Conservation (phyloP, 495 filamentous ascomycete species). For the Xylaria grammica region DNA sequence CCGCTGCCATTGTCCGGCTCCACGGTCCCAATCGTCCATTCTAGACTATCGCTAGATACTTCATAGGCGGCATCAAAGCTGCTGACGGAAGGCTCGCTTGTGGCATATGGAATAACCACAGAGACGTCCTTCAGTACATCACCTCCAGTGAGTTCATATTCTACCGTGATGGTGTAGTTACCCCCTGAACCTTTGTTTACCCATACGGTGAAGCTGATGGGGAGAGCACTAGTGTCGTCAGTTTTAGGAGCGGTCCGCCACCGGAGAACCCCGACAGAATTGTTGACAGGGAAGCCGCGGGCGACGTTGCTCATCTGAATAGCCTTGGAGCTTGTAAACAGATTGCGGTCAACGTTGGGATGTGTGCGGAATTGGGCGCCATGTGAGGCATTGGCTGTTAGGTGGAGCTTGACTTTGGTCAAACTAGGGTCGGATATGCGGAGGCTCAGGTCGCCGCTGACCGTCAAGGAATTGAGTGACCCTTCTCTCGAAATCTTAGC, state of each 20-base stretch:
- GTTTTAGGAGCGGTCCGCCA: constrained; percentile 80
- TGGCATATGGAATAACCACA: constrained; percentile 82
- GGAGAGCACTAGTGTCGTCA: constrained; percentile 74
- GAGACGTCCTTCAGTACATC: constrained; percentile 79
- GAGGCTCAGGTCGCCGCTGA: constrained; percentile 89
- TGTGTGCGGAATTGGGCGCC: constrained; percentile 90
- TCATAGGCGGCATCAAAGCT: constrained; percentile 94
- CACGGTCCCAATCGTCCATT: constrained; percentile 88
- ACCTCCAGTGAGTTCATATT: constrained; percentile 87
- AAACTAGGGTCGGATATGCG: constrained; percentile 85
- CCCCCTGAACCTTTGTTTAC: constrained; percentile 81
- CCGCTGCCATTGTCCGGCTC: constrained; percentile 80
- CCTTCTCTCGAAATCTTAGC: constrained; percentile 89
- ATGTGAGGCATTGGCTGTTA: constrained; percentile 72
- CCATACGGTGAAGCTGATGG: constrained; percentile 95
- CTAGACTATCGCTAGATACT: constrained; percentile 88
- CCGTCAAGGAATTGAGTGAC: constrained; percentile 76
- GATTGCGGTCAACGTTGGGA: constrained; percentile 87
- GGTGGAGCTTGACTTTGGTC: constrained; percentile 84
- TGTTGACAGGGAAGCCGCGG: constrained; percentile 90
- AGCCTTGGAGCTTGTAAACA: constrained; percentile 75
- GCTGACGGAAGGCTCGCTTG: constrained; percentile 83
- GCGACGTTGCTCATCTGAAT: constrained; percentile 85
- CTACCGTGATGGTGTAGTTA: constrained; percentile 83
- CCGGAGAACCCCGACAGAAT: constrained; percentile 83